Conservation (phyloP, 768 basidiomycete genomes). For the Sporobolomyces phaffii region DNA sequence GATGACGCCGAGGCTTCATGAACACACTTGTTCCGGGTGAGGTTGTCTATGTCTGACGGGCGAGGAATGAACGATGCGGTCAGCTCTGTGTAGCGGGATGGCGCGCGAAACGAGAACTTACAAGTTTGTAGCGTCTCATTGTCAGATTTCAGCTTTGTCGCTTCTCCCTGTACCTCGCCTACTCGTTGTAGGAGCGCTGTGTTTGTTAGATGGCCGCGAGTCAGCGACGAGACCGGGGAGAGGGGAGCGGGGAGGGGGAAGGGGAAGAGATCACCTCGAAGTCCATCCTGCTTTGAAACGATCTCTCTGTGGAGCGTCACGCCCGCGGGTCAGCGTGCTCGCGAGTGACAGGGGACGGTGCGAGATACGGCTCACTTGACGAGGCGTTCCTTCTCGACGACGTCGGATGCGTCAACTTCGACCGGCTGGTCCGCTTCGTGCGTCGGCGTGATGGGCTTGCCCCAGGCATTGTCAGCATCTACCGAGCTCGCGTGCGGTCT, state of each 20-base stretch:
- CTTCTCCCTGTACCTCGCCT: constrained; percentile 24
- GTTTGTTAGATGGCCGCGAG: no score
- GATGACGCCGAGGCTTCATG: no score
- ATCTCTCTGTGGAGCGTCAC: constrained; percentile 9
- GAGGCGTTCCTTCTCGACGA: constrained; percentile 21
- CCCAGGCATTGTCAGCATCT: constrained; percentile 34
- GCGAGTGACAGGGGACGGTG: neutral
- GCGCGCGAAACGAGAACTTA: neutral
- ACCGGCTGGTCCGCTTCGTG: neutral
- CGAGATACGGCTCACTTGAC: constrained; percentile 21
- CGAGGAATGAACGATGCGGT: neutral
- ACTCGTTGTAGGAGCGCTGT: constrained; percentile 27
- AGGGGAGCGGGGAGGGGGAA: neutral
- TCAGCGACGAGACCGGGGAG: neutral
- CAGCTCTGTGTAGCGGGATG: neutral
- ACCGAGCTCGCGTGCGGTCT: constrained; percentile 27
- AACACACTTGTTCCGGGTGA: constrained; percentile 34
- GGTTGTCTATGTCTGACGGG: constrained; percentile 33
- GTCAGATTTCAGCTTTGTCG: constrained; percentile 21
- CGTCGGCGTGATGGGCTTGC: neutral
- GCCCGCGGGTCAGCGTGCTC: neutral
- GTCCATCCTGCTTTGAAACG: constrained; percentile 23
- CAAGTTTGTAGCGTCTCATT: constrained; percentile 37
- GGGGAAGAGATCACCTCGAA: constrained; percentile 10
- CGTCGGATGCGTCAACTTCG: constrained; percentile 8